phyloP scores from a whole-genome alignment of 2,329 filamentous ascomycete genomes.

The Ophiostoma pallidulum region DNA sequence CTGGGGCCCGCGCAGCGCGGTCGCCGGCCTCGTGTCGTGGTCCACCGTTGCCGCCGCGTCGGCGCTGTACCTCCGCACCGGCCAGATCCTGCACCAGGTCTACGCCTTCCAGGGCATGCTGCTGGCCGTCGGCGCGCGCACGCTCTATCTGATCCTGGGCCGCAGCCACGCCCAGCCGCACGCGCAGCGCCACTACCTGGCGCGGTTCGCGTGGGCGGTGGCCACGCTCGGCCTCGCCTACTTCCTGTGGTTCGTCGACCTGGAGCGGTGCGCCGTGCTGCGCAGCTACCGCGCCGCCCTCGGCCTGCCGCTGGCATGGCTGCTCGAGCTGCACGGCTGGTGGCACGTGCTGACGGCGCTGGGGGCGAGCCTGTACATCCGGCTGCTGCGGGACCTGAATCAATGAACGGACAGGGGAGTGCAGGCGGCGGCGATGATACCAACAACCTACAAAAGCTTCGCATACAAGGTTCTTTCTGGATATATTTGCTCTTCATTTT shows the following conservation, averaged over 20 bases:
- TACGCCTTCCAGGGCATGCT: slow-evolving; percentile 29
- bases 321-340: slow-evolving; percentile 53
- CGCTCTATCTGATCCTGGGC: slow-evolving; percentile 27
- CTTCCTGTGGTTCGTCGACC: slow-evolving; percentile 48
- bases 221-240: slow-evolving; percentile 36
- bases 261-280: slow-evolving; percentile 39
- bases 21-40: slow-evolving; percentile 28
- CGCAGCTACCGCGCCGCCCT: slow-evolving; percentile 33
- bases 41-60: slow-evolving; percentile 32
- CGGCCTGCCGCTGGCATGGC: slow-evolving; percentile 45
- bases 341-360: slow-evolving; percentile 54
- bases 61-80: slow-evolving; percentile 33
- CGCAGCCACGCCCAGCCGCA: neutral
- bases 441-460: too few relatives aligned
- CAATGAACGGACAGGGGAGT: neutral
- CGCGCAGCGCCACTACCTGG: slow-evolving; percentile 2
- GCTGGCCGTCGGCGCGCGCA: slow-evolving; percentile 25
- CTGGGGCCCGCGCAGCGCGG: slow-evolving; percentile 32
- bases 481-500: too few relatives aligned
- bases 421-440: too few relatives aligned
- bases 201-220: slow-evolving; percentile 16
- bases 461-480: too few relatives aligned
- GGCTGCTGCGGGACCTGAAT: slow-evolving; percentile 7
- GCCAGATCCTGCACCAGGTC: slow-evolving; percentile 35
- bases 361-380: slow-evolving; percentile 28